Evolutionary conservation across 768 basidiomycete species (phyloP).

Genomic region (Calocybe cyanea): DNA sequence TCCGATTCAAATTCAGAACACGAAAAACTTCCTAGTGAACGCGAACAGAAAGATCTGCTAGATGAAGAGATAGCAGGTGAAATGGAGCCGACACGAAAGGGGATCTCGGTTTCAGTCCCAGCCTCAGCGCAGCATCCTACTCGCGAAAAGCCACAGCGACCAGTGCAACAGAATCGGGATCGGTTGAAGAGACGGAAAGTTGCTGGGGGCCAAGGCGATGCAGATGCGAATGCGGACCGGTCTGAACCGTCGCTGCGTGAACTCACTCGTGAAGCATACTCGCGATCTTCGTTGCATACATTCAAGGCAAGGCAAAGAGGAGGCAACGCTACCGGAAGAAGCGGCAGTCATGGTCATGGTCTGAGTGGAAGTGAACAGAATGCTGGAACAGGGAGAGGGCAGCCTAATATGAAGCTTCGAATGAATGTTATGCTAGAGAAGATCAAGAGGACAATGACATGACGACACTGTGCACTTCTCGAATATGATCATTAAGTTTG

Average conservation of each 20-base stretch:
- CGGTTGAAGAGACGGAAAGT: constrained; percentile 15
- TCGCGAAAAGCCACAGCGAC: no score
- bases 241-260: constrained; percentile 46
- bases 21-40: constrained; percentile 14
- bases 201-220: background rate
- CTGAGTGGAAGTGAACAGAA: constrained; percentile 19
- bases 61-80: constrained; percentile 9
- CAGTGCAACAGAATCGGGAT: constrained; percentile 20
- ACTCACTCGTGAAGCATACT: constrained; percentile 60
- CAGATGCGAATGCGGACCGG: constrained; percentile 12
- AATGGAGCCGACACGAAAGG: constrained; percentile 10
- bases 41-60: constrained; percentile 11
- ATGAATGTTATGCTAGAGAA: constrained; percentile 87
- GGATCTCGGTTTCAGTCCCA: constrained; percentile 10
- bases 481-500: no score
- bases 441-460: constrained; percentile 63
- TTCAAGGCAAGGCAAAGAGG: constrained; percentile 46
- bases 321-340: constrained; percentile 21
- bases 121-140: constrained; percentile 17
- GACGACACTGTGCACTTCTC: constrained; percentile 10
- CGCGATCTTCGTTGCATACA: constrained; percentile 51
- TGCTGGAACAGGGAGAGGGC: constrained; percentile 37
- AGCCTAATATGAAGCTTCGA: constrained; percentile 74
- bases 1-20: constrained; percentile 15
- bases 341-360: constrained; percentile 16